Conservation (phyloP, 208 protist species). For the Acanthamoeba royreba region DNA sequence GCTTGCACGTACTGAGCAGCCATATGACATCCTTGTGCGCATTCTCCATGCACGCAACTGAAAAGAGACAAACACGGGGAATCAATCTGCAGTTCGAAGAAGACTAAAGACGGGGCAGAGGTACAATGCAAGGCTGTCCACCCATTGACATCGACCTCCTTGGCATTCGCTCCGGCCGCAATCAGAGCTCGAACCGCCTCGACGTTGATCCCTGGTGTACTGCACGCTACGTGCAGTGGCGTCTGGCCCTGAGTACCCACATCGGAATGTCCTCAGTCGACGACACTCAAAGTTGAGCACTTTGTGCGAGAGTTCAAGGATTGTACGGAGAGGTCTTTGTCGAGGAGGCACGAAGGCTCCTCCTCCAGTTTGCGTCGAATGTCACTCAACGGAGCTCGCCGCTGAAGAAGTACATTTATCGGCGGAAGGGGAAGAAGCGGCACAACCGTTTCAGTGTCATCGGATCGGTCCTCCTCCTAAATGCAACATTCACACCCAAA, state of each 20-base stretch:
- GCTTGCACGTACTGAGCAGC: background rate
- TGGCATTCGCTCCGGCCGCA: background rate
- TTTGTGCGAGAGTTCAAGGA: background rate
- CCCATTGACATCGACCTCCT: background rate
- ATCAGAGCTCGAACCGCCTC: background rate
- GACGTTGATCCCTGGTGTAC: background rate
- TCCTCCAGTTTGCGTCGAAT: background rate
- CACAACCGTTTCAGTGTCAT: background rate
- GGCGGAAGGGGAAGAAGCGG: background rate
- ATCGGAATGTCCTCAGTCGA: background rate
- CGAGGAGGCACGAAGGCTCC: background rate
- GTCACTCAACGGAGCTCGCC: background rate
- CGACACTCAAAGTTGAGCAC: background rate
- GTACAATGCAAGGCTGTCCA: conserved; percentile 5
- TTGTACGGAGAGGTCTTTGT: background rate
- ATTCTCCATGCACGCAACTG: conserved; percentile 2
- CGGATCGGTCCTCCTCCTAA: background rate
- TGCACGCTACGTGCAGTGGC: background rate
- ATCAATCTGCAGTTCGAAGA: background rate
- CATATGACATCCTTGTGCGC: background rate
- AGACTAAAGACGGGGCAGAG: background rate
- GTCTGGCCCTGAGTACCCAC: background rate
- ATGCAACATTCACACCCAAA: background rate
- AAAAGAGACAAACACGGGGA: background rate
- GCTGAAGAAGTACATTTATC: background rate